Evolutionary conservation across 805 yeast species (phyloP), one percentile per base, ranked within the genome.

Genomic region (Middelhovenomyces tepae): DNA sequence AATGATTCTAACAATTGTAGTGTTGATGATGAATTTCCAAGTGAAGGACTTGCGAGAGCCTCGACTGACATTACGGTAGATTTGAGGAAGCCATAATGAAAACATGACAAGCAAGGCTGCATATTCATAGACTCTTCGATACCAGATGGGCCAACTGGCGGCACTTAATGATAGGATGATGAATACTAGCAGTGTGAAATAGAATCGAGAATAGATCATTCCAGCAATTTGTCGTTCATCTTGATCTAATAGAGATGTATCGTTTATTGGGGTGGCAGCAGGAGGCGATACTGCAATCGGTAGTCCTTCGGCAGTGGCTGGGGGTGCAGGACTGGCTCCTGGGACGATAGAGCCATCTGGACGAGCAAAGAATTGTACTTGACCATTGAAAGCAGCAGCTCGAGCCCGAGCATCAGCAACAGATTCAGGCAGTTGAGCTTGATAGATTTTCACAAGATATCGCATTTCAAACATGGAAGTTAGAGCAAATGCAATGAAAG

Each of bases 41-140:
- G 67, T 57, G 42, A 85, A 73, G 3, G 81, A 73, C 35, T 71
- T 65, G 36, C 84, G 65, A 35, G 75, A 65, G 14, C 87, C 89
- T 33, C 83, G 67, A 18, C 76, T 53, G 2, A 77, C 71, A 51
- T 85, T 84, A 51, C 95, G 66, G 45, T 75, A 76, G 27, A 83
- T 78, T 54, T 87, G 97, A 1, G 96, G 95, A 10, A 82, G 44
- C 95, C 95, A 86, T 45, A 71, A 78, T 1, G 94, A 80, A 52
- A 75, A 80, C 18, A 78, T 45, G 1, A 65, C 31, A 2, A 75
- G 39, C 7, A 78, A 52, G 1, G 70, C 57, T 4, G 68, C 32
- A 36, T 69, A 73, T 50, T 85, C 95, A 47, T 77, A 71, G 1
- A 62, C 44, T 17, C 53, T 54, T 35, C 94, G 59, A 23, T 71